Evolutionary conservation across 805 yeast species (phyloP), one percentile per base, ranked within the genome.

Genomic region (Teunomyces aglyptinius): DNA sequence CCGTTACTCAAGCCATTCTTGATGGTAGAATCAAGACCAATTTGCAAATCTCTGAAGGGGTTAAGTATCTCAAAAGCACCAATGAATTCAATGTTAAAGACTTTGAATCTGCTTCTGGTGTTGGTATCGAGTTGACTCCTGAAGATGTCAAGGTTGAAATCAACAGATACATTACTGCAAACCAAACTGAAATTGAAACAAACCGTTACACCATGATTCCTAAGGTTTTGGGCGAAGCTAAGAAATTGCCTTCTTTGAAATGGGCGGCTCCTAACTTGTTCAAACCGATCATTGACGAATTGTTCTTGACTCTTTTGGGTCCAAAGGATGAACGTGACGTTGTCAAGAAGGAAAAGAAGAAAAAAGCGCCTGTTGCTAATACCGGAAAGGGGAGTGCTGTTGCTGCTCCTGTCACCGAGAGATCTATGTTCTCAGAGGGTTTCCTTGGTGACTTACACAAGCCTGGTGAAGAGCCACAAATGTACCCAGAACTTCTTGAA

Each of bases 281-380:
- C 72, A 94, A 94, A 69, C 96, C 96, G 11, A 76, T 81, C 19
- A 85, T 94, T 55, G 99, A 94, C 63, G 82, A 77, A 36, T 81
- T 86, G 58, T 71, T 90, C n/a, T 65, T 86, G 50, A 80, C 70
- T 35, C 67, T 85, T 11, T 70, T 91, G 48, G 99, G 99, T 32
- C 98, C 98, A 45, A 92, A 92, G 67, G 99, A 94, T 63, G 98
- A 91, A 63, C 82, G 98, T 53, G 99, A 94, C 65, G 74, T 83
- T 18, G 75, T 83, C 44, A 86, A 86, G 69, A 86, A 86, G 73
- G 89, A 86, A 67, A 82, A 85, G 72, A 82, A 82, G 63, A 48
- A 77, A 63, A 76, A 77, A 63, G 61, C 60, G 43, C 51, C 55
- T 12, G 52, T 52, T 22, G 52, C 57, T 7, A 49, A 48, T 8